Conservation (phyloP, 2,329 filamentous ascomycete genomes). For the Colletotrichum cordylinicola region DNA sequence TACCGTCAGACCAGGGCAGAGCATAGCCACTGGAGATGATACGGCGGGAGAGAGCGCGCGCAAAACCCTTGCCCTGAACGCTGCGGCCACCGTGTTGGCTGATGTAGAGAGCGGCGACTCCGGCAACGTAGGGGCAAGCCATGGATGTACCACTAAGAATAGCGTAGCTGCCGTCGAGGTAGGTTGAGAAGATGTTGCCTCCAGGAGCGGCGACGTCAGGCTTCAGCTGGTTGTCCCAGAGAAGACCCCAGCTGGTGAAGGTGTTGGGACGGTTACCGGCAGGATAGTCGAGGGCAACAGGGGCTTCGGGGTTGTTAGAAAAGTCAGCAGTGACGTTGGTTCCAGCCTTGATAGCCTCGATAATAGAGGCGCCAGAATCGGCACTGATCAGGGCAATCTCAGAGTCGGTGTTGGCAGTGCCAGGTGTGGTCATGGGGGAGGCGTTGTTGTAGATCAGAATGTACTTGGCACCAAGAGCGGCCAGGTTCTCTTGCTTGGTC, state of each 20-base stretch:
- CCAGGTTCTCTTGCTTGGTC: slow-evolving; percentile 32
- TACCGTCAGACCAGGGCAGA: slow-evolving; percentile 36
- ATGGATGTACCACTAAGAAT: slow-evolving; percentile 53
- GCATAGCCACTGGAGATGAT: slow-evolving; percentile 39
- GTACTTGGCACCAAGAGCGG: slow-evolving; percentile 29
- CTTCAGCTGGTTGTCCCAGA: slow-evolving; percentile 47
- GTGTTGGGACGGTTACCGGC: slow-evolving; percentile 39
- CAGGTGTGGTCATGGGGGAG: slow-evolving; percentile 17
- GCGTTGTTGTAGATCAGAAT: slow-evolving; percentile 37
- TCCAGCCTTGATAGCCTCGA: slow-evolving; percentile 28
- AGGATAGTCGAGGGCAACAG: slow-evolving; percentile 26
- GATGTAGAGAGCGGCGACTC: slow-evolving; percentile 39
- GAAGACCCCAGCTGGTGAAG: slow-evolving; percentile 49
- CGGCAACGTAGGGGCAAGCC: slow-evolving; percentile 48
- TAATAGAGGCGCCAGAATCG: slow-evolving; percentile 28
- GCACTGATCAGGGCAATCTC: slow-evolving; percentile 28
- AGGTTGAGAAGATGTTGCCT: slow-evolving; percentile 47
- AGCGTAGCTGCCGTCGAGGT: slow-evolving; percentile 42
- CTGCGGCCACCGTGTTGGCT: slow-evolving; percentile 35
- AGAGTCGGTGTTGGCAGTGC: slow-evolving; percentile 3
- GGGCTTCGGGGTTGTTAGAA: slow-evolving; percentile 26
- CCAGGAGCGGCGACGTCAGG: slow-evolving; percentile 50
- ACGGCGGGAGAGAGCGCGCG: slow-evolving; percentile 31
- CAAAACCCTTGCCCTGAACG: slow-evolving; percentile 34
- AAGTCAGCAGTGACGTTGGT: slow-evolving; percentile 35